These are phyloP conservation scores for Alternaria triticina DNA, from an alignment of 2,329 filamentous ascomycete species.

Conservation along the genomic window DNA sequence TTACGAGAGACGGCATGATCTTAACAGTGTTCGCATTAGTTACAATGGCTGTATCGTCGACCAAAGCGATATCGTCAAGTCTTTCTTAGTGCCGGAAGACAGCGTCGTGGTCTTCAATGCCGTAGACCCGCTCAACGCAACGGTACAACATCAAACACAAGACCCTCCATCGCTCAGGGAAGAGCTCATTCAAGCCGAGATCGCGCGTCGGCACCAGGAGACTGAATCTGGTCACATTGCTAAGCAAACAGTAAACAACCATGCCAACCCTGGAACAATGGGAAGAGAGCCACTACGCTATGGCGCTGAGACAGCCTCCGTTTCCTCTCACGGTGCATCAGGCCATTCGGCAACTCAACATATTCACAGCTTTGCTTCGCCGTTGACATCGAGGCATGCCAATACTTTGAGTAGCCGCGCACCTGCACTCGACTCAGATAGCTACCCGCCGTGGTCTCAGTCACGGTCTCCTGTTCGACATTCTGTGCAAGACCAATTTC, in stretches of 20 bases:
- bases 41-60: constrained; percentile 12
- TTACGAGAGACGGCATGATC: constrained; percentile 15
- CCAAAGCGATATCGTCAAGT: constrained; percentile 3
- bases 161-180: not conserved
- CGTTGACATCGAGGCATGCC: not conserved
- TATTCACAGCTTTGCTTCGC: not conserved
- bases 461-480: not conserved
- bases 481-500: not conserved
- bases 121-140: not conserved
- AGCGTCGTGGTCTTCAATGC: constrained; percentile 12
- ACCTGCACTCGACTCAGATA: not conserved
- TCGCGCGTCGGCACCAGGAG: not conserved
- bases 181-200: not conserved
- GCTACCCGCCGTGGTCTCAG: not conserved
- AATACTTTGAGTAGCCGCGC: not conserved
- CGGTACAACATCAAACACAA: not conserved
- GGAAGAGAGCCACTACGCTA: not conserved
- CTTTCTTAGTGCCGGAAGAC: constrained; percentile 4
- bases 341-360: not conserved
- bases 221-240: not conserved
- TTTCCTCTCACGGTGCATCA: not conserved
- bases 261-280: not conserved
- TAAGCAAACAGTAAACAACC: not conserved
- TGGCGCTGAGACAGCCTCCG: not conserved
- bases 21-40: constrained; percentile 23